Base-by-base conservation (phyloP, 768 basidiomycete genomes). In the Lactarius vividus region DNA sequence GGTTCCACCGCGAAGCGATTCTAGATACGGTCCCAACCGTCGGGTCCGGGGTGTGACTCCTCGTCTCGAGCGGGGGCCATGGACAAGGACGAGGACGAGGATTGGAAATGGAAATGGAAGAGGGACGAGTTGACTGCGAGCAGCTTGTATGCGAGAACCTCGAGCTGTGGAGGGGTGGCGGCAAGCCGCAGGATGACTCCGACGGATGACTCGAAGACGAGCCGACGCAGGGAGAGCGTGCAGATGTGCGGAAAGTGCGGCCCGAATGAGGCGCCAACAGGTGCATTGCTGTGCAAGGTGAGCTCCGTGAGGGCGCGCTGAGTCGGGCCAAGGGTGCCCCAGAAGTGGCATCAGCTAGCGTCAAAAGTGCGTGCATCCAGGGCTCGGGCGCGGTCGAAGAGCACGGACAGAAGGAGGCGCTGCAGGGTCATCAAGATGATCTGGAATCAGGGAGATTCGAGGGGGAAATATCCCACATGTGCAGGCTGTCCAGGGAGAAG, bases 191-290 rank as follows among this genome's bases (percentile, higher is more conserved):
- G 29, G 49, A 42, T 6, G 28, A 62, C 18, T 18, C 49, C 52
- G 15, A 52, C 18, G 23, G 20, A 26, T 4, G 20, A 31, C 2
- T 39, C 28, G 35, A 62, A 55, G 13, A 55, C 10, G n/a, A 62
- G 11, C n/a, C 23, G 11, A 10, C 26, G 37, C 1, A 40, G 26
- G 31, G 61, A 62, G 35, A 62, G 61, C 20, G 13, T 6, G 13
- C 3, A 20, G 20, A 55, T 52, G 7, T 11, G 11, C 4, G 11
- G 35, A 35, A 35, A 35, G 35, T 37, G 35, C 35, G 11, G 35
- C 35, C 35, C 35, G 11, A 11, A 37, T 37, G 37, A 62, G n/a
- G 71, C 69, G 4, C 72, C 75, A 74, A 54, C 54, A 49, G 49
- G 57, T 40, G 71, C 69, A 31, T 72, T 74, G 65, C 69, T 23